Base-by-base conservation (phyloP, 1,284 basidiomycete genomes). In the Ceratobasidium sp. region DNA sequence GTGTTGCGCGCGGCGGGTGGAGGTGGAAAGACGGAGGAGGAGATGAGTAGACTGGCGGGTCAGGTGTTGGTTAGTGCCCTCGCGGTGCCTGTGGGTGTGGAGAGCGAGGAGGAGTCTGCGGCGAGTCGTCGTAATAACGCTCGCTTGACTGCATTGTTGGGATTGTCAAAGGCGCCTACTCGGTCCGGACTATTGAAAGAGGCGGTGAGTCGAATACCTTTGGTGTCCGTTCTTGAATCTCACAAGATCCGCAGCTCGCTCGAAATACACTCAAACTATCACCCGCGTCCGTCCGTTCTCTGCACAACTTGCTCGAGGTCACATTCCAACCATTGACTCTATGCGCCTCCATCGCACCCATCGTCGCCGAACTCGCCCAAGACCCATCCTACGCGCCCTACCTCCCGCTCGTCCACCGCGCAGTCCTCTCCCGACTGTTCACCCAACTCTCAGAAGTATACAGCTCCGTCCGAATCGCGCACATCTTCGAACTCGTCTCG, bases 361-460 rank as follows among this genome's bases (percentile, higher is more conserved):
- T 98, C 80, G 90, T 99, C 77, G 86, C 89, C 70, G 84, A 87
- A 9, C 90, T 98, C 77, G 87, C 91, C 76, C 83, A 87, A 13
- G 79, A 81, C 23, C 80, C 82, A 2, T 85, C 88, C 0, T 95
- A 94, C 81, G 87, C 92, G 0, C 90, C 93, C 0, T 99, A 99
- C 85, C 91, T 98, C 70, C 91, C 94, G 57, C 94, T 97, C 78
- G 91, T 99, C 73, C 94, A 96, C 83, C 94, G 94, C 80, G 97
- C 97, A 67, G 90, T 99, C 38, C 92, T 99, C 80, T 96, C 96
- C 4, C 93, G 96, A 50, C 90, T 99, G n/a, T 92, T 99, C 81
- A 93, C 93, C 77, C 96, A 98, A 85, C 92, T 99, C 74, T 94
- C 95, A 9, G 94, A 99, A 84, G 94, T 99, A 23, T 99, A 99